Evolutionary conservation across 305 asterid genomes (phyloP).

Genomic region (Fraxinus sp.): DNA sequence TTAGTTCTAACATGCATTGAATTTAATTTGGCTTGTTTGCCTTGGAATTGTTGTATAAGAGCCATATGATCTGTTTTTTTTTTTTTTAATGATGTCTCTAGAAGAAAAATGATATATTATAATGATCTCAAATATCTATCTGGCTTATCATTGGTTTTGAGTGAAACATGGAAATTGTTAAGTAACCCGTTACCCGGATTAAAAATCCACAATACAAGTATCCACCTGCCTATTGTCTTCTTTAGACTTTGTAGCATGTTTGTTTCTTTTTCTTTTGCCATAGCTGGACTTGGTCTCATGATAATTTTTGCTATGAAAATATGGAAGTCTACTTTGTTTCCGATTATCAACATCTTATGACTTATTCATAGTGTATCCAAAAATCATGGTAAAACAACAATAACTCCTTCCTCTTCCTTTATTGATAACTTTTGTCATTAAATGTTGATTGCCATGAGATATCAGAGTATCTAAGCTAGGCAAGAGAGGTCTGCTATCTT

Average conservation of each 20-base stretch:
- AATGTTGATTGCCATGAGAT: background rate
- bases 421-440: background rate
- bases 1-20: background rate
- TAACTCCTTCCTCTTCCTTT: background rate
- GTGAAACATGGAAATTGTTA: background rate
- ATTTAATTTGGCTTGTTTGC: slow-evolving; percentile 1
- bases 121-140: background rate
- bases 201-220: background rate
- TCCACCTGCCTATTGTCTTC: background rate
- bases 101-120: background rate
- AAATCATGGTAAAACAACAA: background rate
- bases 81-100: background rate
- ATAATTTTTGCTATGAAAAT: background rate
- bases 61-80: background rate
- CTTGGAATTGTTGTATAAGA: background rate
- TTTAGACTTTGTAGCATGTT: background rate
- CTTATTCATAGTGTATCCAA: background rate
- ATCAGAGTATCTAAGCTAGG: background rate
- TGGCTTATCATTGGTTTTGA: background rate
- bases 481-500: background rate
- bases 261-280: background rate
- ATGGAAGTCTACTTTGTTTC: background rate
- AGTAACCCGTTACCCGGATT: background rate
- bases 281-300: background rate
- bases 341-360: background rate